phyloP scores from a whole-genome alignment of 2,329 filamentous ascomycete species.

The Epicoccum nigrum region DNA sequence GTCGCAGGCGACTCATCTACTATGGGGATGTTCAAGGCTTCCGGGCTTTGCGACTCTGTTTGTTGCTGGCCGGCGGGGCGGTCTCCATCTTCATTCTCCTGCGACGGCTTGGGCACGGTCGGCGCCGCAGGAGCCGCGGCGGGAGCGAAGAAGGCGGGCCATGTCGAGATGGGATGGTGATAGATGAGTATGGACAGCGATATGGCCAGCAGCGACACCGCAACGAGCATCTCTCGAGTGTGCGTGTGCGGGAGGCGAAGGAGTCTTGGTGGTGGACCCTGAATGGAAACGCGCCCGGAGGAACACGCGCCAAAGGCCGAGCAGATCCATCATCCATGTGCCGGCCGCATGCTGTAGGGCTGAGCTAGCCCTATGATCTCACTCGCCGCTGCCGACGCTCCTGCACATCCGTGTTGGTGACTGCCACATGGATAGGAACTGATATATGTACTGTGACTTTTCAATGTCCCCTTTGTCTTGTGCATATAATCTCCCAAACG shows the following conservation, averaged over 20 bases:
- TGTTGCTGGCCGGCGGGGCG: constrained; percentile 21
- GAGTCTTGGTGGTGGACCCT: constrained; percentile 18
- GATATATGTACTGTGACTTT: background rate
- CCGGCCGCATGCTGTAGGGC: constrained; percentile 12
- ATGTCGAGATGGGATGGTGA: constrained; percentile 46
- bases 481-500: background rate
- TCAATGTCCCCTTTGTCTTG: background rate
- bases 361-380: constrained; percentile 13
- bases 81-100: constrained; percentile 21
- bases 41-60: constrained; percentile 21
- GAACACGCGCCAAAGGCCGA: constrained; percentile 5
- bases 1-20: constrained; percentile 33
- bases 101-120: constrained; percentile 23
- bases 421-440: background rate
- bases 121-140: constrained; percentile 16
- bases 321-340: constrained; percentile 11
- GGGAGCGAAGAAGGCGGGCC: constrained; percentile 31
- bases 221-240: constrained; percentile 46
- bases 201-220: constrained; percentile 45
- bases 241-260: constrained; percentile 13
- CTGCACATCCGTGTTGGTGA: background rate
- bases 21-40: constrained; percentile 1
- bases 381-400: constrained; percentile 10
- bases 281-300: constrained; percentile 14
- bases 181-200: constrained; percentile 47